Evolutionary conservation across 2,329 filamentous ascomycete species (phyloP), one percentile per base, ranked within the genome.

Genomic region (Penicillium sp.): DNA sequence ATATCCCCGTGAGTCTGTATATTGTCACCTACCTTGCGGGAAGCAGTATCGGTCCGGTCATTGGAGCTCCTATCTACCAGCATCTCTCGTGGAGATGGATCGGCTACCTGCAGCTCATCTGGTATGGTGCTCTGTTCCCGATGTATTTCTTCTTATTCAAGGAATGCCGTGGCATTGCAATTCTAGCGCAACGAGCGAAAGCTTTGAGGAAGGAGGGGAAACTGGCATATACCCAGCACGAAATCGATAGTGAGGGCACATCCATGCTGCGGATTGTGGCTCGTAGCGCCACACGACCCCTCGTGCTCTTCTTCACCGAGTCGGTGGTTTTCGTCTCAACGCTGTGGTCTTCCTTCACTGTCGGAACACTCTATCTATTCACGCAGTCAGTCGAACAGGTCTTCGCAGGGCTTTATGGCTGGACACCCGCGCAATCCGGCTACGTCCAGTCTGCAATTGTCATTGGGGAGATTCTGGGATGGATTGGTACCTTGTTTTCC

Each of bases 281-380:
- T 32, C 62, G 67, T 21, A 75, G 72, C 10, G 63, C 75, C 5
- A 66, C 63, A 46, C 64, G 73, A 4, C 72, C 74, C 1, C 60
- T 68, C 7, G 21, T 64, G 7, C 52, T 78, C 55, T 69, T 75
- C 4, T 62, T 71, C 50, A 78, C 74, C 3, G 74, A 77, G 37
- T 73, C 74, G 0, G 71, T 78, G 4, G 68, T 77, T 1, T 74
- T 69, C 8, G 72, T 70, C 34, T 73, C 75, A 42, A 74, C 73
- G 0, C 54, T 77, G 1, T 78, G 74, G 75, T 74, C 75, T 6
- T 64, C 67, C 9, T 78, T 78, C 55, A 74, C 74, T 0, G 71
- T 74, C 48, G 75, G 74, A 2, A 74, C 74, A 2, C 58, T 77
- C 0, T 78, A 75, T 51, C 61, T 77, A 2, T 76, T 75, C 60